phyloP scores from a whole-genome alignment of 1,284 basidiomycete species.

The Gymnopus androsaceus region DNA sequence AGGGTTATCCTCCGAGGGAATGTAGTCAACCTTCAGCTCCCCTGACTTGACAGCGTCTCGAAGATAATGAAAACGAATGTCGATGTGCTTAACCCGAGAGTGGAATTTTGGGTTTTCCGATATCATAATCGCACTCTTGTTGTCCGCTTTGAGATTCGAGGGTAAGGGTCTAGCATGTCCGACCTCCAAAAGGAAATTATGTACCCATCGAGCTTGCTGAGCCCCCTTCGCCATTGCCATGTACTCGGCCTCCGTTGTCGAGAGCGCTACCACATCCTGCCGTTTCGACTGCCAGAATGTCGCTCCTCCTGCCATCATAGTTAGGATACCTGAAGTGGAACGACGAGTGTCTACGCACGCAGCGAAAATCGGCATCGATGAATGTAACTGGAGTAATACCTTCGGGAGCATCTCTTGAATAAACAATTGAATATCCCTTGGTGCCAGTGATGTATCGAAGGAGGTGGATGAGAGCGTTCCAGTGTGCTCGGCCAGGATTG shows the following conservation, averaged over 20 bases:
- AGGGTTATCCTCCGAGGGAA: conserved; percentile 19
- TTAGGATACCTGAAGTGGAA: conserved; percentile 34
- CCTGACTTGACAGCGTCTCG: conserved; percentile 14
- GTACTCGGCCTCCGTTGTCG: too few species aligned
- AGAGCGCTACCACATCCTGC: too few species aligned
- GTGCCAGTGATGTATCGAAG: conserved; percentile 34
- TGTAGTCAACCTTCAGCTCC: conserved; percentile 8
- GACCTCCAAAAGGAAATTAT: conserved; percentile 29
- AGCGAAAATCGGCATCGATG: conserved; percentile 39
- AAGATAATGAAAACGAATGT: conserved; percentile 1
- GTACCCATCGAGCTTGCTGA: conserved; percentile 36
- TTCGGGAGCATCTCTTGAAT: conserved; percentile 10
- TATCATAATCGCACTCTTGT: conserved; percentile 33
- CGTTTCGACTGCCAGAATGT: conserved; percentile 34
- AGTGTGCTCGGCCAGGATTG: conserved; percentile 31
- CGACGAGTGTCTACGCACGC: conserved; percentile 26
- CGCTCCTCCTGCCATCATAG: conserved; percentile 30
- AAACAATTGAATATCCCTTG: too few species aligned
- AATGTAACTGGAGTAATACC: conserved; percentile 31
- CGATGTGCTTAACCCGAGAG: conserved; percentile 8
- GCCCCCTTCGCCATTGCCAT: conserved; percentile 25
- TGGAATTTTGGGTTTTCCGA: conserved; percentile 9
- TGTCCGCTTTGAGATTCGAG: conserved; percentile 35
- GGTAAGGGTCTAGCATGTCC: conserved; percentile 21
- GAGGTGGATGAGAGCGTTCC: conserved; percentile 30